Conservation (phyloP, 192 early-diverging fungal genomes). For the Coemansia sp. region DNA sequence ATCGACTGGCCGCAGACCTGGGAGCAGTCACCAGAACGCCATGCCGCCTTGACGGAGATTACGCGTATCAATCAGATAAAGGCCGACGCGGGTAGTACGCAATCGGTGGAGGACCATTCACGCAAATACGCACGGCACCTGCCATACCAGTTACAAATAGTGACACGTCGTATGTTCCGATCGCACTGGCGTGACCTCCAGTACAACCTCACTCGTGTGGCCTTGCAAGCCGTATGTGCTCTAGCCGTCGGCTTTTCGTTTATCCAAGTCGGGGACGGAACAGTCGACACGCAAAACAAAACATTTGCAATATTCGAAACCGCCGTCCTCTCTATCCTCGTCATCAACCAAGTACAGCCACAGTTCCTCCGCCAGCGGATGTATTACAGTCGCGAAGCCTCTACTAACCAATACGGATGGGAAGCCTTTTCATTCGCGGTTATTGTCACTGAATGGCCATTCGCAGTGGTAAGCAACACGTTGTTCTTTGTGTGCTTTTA, state of each 20-base stretch:
- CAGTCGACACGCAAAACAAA: conserved; percentile 66
- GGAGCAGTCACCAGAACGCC: conserved; percentile 62
- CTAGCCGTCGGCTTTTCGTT: conserved; percentile 79
- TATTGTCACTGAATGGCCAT: conserved; percentile 73
- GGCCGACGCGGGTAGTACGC: neutral
- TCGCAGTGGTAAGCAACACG: conserved; percentile 64
- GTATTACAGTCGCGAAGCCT: conserved; percentile 70
- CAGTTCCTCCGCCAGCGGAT: conserved; percentile 69
- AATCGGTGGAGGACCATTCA: conserved; percentile 3
- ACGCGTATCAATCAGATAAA: conserved; percentile 54
- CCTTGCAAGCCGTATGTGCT: conserved; percentile 62
- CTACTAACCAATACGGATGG: conserved; percentile 72
- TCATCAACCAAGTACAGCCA: conserved; percentile 74
- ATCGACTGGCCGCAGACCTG: conserved; percentile 79
- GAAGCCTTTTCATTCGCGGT: conserved; percentile 67
- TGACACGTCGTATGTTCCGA: conserved; percentile 65
- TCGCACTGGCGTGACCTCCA: conserved; percentile 75
- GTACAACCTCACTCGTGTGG: conserved; percentile 76
- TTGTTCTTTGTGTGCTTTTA: conserved; percentile 76
- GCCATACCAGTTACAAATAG: conserved; percentile 61
- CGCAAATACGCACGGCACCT: conserved; percentile 57
- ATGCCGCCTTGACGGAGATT: conserved; percentile 57
- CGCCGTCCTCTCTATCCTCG: conserved; percentile 66
- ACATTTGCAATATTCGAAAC: conserved; percentile 76
- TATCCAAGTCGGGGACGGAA: conserved; percentile 62